Conservation (phyloP, 257 asterid species). For the Gentiana dahurica region DNA sequence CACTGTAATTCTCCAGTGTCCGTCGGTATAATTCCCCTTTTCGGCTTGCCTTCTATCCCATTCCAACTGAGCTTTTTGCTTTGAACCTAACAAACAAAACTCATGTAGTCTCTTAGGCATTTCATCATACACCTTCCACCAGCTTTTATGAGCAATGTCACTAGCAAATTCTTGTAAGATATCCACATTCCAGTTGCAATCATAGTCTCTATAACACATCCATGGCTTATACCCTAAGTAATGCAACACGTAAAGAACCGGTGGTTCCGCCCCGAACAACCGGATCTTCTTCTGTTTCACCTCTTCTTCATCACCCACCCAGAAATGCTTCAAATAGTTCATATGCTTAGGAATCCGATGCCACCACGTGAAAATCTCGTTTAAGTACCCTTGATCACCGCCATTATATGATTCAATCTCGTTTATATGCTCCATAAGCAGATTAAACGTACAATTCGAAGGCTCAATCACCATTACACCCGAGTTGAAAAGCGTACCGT, state of each 20-base stretch:
- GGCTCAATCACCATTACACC: constrained; percentile 96
- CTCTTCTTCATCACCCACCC: constrained; percentile 71
- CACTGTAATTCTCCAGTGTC: no score
- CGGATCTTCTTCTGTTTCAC: constrained; percentile 43
- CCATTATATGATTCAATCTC: constrained; percentile 86
- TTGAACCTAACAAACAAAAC: constrained; percentile 48
- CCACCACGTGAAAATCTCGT: constrained; percentile 89
- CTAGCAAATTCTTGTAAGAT: constrained; percentile 73
- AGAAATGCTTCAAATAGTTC: constrained; percentile 75
- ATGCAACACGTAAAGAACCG: constrained; percentile 67
- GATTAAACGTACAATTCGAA: constrained; percentile 68
- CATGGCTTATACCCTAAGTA: constrained; percentile 84
- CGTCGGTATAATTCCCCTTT: constrained; percentile 36
- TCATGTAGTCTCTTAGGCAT: constrained; percentile 50
- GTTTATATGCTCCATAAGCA: constrained; percentile 72
- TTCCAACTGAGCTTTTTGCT: constrained; percentile 81
- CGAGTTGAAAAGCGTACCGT: constrained; percentile 82
- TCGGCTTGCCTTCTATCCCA: constrained; percentile 80
- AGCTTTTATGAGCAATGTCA: constrained; percentile 65
- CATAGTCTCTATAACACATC: constrained; percentile 80
- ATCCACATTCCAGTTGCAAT: constrained; percentile 87
- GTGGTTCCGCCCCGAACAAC: constrained; percentile 68
- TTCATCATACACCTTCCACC: constrained; percentile 83
- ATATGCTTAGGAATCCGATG: constrained; percentile 81
- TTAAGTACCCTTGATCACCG: constrained; percentile 85